Evolutionary conservation across 352 stramenopile genomes (phyloP).

Genomic region (Phytopythium delawarense): DNA sequence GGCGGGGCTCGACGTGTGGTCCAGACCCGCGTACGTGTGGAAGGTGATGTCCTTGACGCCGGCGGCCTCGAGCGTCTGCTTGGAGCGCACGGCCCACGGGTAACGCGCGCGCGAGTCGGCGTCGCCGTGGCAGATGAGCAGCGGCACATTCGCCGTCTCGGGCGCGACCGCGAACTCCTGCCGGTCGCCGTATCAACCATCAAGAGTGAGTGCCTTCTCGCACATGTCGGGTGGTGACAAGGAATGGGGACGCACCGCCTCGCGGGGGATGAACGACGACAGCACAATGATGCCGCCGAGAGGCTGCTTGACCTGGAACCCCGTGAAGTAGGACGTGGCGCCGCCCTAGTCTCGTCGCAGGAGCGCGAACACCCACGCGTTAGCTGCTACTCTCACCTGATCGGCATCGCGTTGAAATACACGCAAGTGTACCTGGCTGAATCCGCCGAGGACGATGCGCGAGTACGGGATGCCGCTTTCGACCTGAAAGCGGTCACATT

Average conservation of each 20-base stretch:
- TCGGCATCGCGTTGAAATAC: too few relatives aligned
- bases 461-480: constrained; percentile 66
- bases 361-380: not conserved
- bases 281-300: constrained; percentile 70
- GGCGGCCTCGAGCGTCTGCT: constrained; percentile 32
- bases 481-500: constrained; percentile 10
- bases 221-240: not conserved
- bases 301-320: constrained; percentile 54
- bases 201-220: not conserved
- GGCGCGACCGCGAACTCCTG: constrained; percentile 40
- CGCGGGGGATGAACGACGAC: constrained; percentile 66
- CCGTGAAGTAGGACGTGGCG: constrained; percentile 81
- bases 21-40: constrained; percentile 52
- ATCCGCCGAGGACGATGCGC: constrained; percentile 92
- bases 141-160: constrained; percentile 42
- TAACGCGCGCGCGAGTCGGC: constrained; percentile 47
- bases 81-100: constrained; percentile 35
- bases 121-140: constrained; percentile 72
- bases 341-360: constrained; percentile 44
- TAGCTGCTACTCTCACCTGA: not conserved
- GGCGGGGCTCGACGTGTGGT: constrained; percentile 42
- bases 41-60: constrained; percentile 58
- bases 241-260: constrained; percentile 18
- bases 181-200: constrained; percentile 6
- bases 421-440: constrained; percentile 72